These are phyloP conservation scores for Irpex lacteus DNA, from an alignment of 1,284 basidiomycete genomes.

Conservation along the genomic window DNA sequence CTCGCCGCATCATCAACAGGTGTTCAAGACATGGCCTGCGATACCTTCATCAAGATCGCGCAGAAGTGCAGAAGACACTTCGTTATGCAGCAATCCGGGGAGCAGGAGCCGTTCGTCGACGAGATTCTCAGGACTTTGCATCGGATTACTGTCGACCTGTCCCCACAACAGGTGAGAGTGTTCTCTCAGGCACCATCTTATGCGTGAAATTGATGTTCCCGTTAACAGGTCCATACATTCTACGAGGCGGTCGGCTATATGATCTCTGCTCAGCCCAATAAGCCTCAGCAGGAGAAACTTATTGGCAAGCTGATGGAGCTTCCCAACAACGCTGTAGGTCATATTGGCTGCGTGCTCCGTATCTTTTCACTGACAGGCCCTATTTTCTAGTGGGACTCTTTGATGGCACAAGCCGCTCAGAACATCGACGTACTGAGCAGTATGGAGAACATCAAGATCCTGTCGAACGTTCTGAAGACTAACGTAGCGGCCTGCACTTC, in stretches of 20 bases:
- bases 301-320: constrained; percentile 96
- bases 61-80: constrained; percentile 99
- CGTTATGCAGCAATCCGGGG: constrained; percentile 97
- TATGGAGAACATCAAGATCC: constrained; percentile 94
- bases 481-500: constrained; percentile 98
- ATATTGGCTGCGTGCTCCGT: too few species aligned
- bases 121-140: constrained; percentile 94
- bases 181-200: background rate
- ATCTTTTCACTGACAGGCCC: background rate
- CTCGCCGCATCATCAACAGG: constrained; percentile 40
- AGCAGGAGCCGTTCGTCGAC: constrained; percentile 97
- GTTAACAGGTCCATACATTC: constrained; percentile 83
- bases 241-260: constrained; percentile 99
- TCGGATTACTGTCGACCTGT: constrained; percentile 93
- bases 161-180: constrained; percentile 79
- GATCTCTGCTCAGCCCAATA: constrained; percentile 99
- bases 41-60: constrained; percentile 99
- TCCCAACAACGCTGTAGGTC: constrained; percentile 88
- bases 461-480: constrained; percentile 97
- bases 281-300: constrained; percentile 93
- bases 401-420: constrained; percentile 95
- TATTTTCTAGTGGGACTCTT: constrained; percentile 84
- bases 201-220: constrained; percentile 11
- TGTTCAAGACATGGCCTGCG: constrained; percentile 99
- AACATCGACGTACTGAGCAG: constrained; percentile 92